Evolutionary conservation across 1,139 yeast genomes (phyloP).

Genomic region (Saccharomyces uvarum): DNA sequence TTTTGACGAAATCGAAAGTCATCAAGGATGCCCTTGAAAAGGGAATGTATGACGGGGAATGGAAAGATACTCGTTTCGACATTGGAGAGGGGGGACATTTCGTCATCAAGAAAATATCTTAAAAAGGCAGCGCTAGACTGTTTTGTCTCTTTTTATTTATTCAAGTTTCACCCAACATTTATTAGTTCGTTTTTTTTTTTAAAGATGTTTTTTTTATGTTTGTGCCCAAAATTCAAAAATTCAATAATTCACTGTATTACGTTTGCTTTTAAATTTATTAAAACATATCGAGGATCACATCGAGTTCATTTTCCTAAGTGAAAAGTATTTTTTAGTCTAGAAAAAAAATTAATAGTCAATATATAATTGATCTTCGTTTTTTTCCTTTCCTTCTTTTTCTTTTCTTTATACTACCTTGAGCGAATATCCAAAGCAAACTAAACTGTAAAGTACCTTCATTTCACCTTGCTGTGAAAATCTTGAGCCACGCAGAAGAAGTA

Average conservation of each 20-base stretch:
- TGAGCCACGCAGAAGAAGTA: not conserved
- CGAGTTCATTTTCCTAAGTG: not conserved
- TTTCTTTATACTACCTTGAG: too few species aligned
- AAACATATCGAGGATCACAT: not conserved
- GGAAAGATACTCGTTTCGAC: slow-evolving; percentile 28
- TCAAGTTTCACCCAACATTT: not conserved
- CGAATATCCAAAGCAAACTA: too few species aligned
- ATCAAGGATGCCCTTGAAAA: slow-evolving; percentile 32
- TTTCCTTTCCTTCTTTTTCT: not conserved
- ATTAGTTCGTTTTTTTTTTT: not conserved
- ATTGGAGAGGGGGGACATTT: slow-evolving; percentile 33
- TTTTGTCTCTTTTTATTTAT: not conserved
- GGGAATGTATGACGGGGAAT: slow-evolving; percentile 30
- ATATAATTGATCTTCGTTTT: not conserved
- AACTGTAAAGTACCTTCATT: not conserved
- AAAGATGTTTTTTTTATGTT: not conserved
- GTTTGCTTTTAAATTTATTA: not conserved
- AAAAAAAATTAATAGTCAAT: not conserved
- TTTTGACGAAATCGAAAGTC: slow-evolving; percentile 32
- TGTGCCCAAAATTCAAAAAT: not conserved
- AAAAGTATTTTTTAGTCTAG: not conserved
- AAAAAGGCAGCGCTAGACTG: not conserved
- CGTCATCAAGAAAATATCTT: slow-evolving; percentile 8
- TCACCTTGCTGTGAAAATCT: not conserved
- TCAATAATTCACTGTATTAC: not conserved